A percentile compares a stretch with the other conserved stretches of the same genome.
phyloP scores from a whole-genome alignment of 306 rosid genomes.

The Fagus crenata region DNA sequence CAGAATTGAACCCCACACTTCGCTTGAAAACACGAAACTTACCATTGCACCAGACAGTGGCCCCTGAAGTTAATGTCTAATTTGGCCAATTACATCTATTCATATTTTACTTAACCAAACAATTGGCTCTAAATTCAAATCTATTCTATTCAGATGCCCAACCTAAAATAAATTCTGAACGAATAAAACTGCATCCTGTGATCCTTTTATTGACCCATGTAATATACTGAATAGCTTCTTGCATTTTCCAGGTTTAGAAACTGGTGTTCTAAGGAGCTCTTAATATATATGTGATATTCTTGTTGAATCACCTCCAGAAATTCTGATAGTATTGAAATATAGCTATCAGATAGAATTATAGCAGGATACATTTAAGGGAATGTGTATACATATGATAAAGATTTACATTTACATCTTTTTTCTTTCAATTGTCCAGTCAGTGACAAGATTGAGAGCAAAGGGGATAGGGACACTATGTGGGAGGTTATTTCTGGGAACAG shows the following conservation, averaged over 20 bases:
- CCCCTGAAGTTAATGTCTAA: not conserved
- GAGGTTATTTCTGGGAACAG: constrained; percentile 72
- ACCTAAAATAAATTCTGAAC: not conserved
- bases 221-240: not conserved
- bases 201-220: not conserved
- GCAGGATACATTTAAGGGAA: not conserved
- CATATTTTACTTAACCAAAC: not conserved
- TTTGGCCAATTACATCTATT: not conserved
- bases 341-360: not conserved
- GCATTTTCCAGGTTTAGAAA: not conserved
- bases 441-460: constrained; percentile 67
- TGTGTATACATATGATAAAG: not conserved
- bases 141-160: not conserved
- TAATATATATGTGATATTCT: not conserved
- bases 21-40: too few relatives aligned
- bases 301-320: not conserved
- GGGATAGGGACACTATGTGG: constrained; percentile 76
- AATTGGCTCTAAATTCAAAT: not conserved
- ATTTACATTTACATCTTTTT: constrained; percentile 22
- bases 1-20: too few relatives aligned
- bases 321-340: not conserved
- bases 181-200: too few relatives aligned
- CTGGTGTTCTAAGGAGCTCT: not conserved
- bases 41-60: not conserved
- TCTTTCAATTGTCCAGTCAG: constrained; percentile 54